These are phyloP conservation scores for Ceratobasidium sp. DNA, from an alignment of 1,284 basidiomycete species.

Conservation along the genomic window DNA sequence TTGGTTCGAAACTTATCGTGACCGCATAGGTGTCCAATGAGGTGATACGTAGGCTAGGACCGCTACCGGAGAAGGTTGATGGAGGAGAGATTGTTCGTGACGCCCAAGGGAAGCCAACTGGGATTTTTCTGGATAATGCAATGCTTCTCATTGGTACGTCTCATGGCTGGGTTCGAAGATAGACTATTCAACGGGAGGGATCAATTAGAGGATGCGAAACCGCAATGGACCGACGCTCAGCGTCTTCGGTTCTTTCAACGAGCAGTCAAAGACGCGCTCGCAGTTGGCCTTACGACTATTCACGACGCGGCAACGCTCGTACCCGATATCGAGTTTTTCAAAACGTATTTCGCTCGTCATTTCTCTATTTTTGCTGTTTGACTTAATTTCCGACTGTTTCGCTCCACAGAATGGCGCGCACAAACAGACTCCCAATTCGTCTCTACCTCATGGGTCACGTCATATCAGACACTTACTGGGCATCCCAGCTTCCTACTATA, in stretches of 20 bases:
- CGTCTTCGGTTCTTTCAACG: slow-evolving; percentile 72
- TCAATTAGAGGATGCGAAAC: slow-evolving; percentile 60
- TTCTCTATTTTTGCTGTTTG: slow-evolving; percentile 9
- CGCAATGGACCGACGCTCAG: slow-evolving; percentile 71
- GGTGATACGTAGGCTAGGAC: slow-evolving; percentile 70
- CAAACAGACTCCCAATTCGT: slow-evolving; percentile 60
- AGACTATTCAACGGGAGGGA: too few relatives aligned
- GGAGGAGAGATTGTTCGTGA: slow-evolving; percentile 85
- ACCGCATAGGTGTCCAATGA: slow-evolving; percentile 36
- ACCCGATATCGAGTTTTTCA: slow-evolving; percentile 73
- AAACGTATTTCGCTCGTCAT: slow-evolving; percentile 61
- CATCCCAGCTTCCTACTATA: slow-evolving; percentile 62
- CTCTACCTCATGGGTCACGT: slow-evolving; percentile 81
- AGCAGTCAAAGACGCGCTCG: slow-evolving; percentile 75
- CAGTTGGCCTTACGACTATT: slow-evolving; percentile 82
- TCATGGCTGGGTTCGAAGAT: too few relatives aligned
- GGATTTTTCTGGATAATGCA: slow-evolving; percentile 79
- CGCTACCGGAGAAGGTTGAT: slow-evolving; percentile 69
- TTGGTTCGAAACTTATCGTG: not conserved
- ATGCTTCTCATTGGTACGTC: slow-evolving; percentile 69
- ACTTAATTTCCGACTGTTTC: not conserved
- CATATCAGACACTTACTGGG: slow-evolving; percentile 74
- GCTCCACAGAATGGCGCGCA: slow-evolving; percentile 26
- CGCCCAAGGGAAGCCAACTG: slow-evolving; percentile 73
- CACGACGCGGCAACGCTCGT: slow-evolving; percentile 80